phyloP scores from a whole-genome alignment of 129 eudicot species.

The Centella asiatica region DNA sequence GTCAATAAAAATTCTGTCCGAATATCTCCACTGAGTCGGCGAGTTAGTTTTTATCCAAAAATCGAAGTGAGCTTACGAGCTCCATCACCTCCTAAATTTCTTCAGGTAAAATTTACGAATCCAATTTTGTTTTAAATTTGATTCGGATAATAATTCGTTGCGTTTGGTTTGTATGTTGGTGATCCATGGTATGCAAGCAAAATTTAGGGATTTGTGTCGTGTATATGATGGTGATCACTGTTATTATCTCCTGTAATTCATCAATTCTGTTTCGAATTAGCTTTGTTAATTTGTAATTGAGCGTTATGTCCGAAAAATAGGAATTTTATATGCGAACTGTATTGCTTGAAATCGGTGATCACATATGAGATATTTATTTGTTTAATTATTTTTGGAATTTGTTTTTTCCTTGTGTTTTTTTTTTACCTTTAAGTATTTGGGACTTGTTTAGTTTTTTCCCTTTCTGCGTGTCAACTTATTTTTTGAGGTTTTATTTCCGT shows the following conservation, averaged over 20 bases:
- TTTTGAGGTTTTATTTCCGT: too few relatives aligned
- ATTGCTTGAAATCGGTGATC: background rate
- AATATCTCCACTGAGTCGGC: too few relatives aligned
- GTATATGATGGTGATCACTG: background rate
- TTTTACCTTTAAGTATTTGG: too few relatives aligned
- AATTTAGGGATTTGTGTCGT: background rate
- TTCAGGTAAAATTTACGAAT: background rate
- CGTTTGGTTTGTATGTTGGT: background rate
- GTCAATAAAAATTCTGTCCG: too few relatives aligned
- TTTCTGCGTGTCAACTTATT: too few relatives aligned
- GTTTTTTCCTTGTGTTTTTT: too few relatives aligned
- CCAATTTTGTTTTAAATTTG: background rate
- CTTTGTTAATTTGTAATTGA: background rate
- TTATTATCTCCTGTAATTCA: background rate
- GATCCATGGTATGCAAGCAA: background rate
- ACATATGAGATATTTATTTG: background rate
- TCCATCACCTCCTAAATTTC: background rate
- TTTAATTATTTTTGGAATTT: too few relatives aligned
- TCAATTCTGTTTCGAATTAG: background rate
- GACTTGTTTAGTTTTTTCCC: too few relatives aligned
- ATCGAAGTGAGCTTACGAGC: too few relatives aligned
- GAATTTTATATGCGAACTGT: background rate
- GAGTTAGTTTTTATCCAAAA: conserved; percentile 4
- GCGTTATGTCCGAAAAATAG: background rate
- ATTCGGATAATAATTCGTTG: too few relatives aligned